A percentile compares a stretch with the other conserved stretches of the same genome.
These are phyloP conservation scores for Tetrastigma voinierianum DNA, from an alignment of 164 flowering plant genomes.

Conservation along the genomic window DNA sequence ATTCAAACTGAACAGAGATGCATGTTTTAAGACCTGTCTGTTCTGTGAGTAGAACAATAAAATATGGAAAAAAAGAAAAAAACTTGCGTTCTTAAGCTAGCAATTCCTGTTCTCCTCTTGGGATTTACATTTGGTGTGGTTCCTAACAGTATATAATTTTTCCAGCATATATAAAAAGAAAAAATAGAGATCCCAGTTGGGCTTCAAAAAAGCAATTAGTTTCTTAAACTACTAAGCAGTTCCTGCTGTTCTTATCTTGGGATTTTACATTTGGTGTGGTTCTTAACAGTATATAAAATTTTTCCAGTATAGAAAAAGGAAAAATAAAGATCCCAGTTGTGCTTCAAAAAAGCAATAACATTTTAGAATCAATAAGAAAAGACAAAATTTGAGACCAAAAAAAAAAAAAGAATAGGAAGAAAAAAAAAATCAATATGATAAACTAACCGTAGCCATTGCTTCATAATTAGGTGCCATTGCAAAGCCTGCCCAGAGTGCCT, in stretches of 20 bases:
- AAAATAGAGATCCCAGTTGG: not conserved
- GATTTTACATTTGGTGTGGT: not conserved
- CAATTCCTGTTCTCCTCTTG: too few relatives aligned
- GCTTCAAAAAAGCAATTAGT: not conserved
- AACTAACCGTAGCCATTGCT: constrained; percentile 86
- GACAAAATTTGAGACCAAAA: not conserved
- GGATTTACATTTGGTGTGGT: not conserved
- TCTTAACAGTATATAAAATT: not conserved
- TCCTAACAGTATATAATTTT: not conserved
- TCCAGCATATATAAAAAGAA: not conserved
- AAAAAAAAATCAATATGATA: not conserved
- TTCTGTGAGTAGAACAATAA: too few relatives aligned
- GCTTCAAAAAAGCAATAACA: not conserved
- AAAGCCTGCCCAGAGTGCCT: constrained; percentile 98
- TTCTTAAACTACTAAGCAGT: too few relatives aligned
- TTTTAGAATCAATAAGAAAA: not conserved
- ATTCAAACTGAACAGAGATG: too few relatives aligned
- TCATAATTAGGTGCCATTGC: constrained; percentile 86
- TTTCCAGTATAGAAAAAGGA: not conserved
- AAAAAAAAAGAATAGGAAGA: not conserved
- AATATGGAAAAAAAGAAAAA: too few relatives aligned
- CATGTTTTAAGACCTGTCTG: too few relatives aligned
- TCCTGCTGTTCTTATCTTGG: too few relatives aligned
- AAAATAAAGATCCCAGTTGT: not conserved
- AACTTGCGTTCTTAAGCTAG: too few relatives aligned